Conservation (phyloP, 768 basidiomycete genomes). For the Chalciporus chontae region DNA sequence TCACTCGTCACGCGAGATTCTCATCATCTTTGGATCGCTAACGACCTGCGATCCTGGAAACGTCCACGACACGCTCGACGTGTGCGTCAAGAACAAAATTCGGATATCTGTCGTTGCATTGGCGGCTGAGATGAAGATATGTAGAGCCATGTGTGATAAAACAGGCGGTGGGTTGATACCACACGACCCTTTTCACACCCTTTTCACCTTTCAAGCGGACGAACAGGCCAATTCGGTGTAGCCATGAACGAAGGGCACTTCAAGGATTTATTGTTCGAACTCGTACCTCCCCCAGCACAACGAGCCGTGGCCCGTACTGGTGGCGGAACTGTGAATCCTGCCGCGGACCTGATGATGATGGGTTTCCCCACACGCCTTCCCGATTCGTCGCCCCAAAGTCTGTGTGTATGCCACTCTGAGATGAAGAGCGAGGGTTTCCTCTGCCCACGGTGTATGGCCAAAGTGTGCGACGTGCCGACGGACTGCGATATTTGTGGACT, state of each 20-base stretch:
- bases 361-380: slow-evolving; percentile 94
- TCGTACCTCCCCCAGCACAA: slow-evolving; percentile 92
- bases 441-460: slow-evolving; percentile 89
- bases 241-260: slow-evolving; percentile 97
- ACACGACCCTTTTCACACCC: background rate
- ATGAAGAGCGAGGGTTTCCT: slow-evolving; percentile 91
- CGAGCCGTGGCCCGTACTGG: slow-evolving; percentile 47
- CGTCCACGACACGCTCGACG: slow-evolving; percentile 91
- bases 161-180: slow-evolving; percentile 65
- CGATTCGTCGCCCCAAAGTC: slow-evolving; percentile 71
- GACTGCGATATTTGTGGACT: slow-evolving; percentile 96
- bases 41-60: slow-evolving; percentile 98
- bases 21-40: slow-evolving; percentile 91
- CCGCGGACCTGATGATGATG: slow-evolving; percentile 98
- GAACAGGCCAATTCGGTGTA: slow-evolving; percentile 84
- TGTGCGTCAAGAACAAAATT: slow-evolving; percentile 77
- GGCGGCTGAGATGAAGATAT: slow-evolving; percentile 98
- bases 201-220: slow-evolving; percentile 13
- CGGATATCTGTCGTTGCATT: slow-evolving; percentile 92
- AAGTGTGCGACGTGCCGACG: slow-evolving; percentile 97
- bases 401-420: slow-evolving; percentile 93
- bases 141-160: slow-evolving; percentile 85
- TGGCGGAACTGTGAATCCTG: slow-evolving; percentile 50
- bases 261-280: slow-evolving; percentile 92
- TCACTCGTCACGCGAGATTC: slow-evolving; percentile 92